Conservation (phyloP, 148 eudicot genomes). For the Fagopyrum homotropicum region DNA sequence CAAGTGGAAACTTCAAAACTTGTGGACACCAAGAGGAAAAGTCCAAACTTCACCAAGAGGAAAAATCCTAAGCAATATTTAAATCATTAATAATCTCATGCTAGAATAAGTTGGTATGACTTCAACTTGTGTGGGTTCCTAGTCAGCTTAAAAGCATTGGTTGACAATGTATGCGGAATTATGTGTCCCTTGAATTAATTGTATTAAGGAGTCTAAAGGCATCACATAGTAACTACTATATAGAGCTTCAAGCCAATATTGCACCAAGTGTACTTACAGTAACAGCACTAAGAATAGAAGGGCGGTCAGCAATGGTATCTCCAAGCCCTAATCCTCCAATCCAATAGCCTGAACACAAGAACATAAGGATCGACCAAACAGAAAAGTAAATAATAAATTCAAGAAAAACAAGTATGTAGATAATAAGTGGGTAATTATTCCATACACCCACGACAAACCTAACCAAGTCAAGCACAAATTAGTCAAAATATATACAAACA, state of each 20-base stretch:
- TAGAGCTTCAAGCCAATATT: neutral
- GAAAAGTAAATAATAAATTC: neutral
- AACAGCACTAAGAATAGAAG: constrained; percentile 52
- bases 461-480: neutral
- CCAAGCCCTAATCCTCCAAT: constrained; percentile 92
- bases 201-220: neutral
- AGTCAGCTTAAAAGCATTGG: neutral
- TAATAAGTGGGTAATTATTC: neutral
- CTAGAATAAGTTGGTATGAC: neutral
- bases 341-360: constrained; percentile 47
- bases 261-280: constrained; percentile 31
- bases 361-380: neutral
- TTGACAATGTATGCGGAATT: neutral
- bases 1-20: too few relatives aligned
- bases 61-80: neutral
- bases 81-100: neutral
- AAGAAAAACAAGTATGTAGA: neutral
- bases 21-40: too few relatives aligned
- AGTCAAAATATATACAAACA: neutral
- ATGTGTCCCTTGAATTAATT: neutral
- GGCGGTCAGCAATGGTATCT: constrained; percentile 60
- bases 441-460: neutral
- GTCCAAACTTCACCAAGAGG: neutral
- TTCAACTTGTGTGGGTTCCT: neutral
- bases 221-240: neutral